A percentile compares a stretch with the other conserved stretches of the same genome.
These are phyloP conservation scores for Monilinia vaccinii-corymbosi DNA, from an alignment of 2,329 filamentous ascomycete species.

Conservation along the genomic window DNA sequence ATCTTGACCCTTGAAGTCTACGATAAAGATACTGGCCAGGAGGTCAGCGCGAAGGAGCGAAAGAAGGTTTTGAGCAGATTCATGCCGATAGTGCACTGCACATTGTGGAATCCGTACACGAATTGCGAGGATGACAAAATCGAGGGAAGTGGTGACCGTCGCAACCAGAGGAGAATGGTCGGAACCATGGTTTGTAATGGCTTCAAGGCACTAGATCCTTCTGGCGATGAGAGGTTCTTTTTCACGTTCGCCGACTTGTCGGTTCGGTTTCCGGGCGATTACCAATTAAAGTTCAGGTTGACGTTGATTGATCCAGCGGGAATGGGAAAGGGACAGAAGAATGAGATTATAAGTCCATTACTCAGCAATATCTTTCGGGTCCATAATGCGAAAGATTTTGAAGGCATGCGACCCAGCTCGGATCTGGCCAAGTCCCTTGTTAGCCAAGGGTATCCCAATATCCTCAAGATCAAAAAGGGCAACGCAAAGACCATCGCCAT, in stretches of 20 bases:
- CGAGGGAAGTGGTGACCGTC: conserved; percentile 50
- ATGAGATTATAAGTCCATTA: conserved; percentile 42
- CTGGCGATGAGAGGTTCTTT: conserved; percentile 66
- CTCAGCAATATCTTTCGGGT: conserved; percentile 59
- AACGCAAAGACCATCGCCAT: conserved; percentile 48
- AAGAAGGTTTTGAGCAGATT: neutral
- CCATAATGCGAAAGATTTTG: conserved; percentile 78
- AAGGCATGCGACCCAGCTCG: conserved; percentile 73
- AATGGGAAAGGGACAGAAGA: conserved; percentile 28
- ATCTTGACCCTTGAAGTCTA: conserved; percentile 46
- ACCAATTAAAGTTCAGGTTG: conserved; percentile 64
- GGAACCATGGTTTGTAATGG: conserved; percentile 69
- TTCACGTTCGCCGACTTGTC: conserved; percentile 81
- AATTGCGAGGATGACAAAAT: conserved; percentile 60
- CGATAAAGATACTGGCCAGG: conserved; percentile 3
- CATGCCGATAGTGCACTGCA: conserved; percentile 53
- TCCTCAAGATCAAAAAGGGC: conserved; percentile 81
- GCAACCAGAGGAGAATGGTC: conserved; percentile 68
- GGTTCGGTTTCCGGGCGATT: conserved; percentile 68
- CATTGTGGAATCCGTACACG: conserved; percentile 62
- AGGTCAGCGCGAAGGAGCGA: neutral
- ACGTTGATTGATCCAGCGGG: conserved; percentile 53
- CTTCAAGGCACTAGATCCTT: conserved; percentile 67
- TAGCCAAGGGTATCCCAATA: conserved; percentile 57
- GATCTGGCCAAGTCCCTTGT: conserved; percentile 64